phyloP scores from a whole-genome alignment of 164 flowering plant species.

The Malania oleifera region DNA sequence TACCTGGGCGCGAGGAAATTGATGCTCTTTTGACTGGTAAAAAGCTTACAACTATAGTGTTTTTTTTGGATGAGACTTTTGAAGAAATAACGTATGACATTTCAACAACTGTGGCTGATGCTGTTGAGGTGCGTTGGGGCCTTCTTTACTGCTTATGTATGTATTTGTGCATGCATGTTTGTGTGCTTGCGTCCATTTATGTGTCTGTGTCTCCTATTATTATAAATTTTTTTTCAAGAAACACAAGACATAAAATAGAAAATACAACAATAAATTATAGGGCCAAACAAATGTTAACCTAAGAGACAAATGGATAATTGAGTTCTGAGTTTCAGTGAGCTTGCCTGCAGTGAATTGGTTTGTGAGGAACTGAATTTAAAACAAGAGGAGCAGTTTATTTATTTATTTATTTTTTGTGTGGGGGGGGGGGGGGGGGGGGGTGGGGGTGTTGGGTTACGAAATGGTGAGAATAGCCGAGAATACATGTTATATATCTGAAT shows the following conservation, averaged over 20 bases:
- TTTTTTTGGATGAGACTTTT: conserved; percentile 98
- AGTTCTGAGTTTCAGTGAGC: too few relatives aligned
- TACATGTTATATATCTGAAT: too few relatives aligned
- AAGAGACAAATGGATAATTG: too few relatives aligned
- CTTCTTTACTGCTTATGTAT: background rate
- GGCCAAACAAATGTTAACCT: too few relatives aligned
- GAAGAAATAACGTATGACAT: conserved; percentile 97
- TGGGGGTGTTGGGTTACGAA: too few relatives aligned
- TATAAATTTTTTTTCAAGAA: background rate
- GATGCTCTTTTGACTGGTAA: conserved; percentile 82
- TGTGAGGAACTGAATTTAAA: too few relatives aligned
- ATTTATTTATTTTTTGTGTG: too few relatives aligned
- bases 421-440: too few relatives aligned
- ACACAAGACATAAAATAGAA: background rate
- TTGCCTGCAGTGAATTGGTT: too few relatives aligned
- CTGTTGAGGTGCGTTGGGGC: conserved; percentile 70
- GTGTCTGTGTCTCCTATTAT: too few relatives aligned
- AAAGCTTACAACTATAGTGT: conserved; percentile 94
- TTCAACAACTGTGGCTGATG: conserved; percentile 92
- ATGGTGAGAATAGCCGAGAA: too few relatives aligned
- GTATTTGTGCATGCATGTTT: background rate
- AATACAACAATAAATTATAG: background rate
- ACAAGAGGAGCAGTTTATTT: too few relatives aligned
- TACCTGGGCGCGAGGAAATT: conserved; percentile 94
- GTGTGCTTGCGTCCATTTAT: background rate